Percentiles rank a stretch among this genome's conserved stretches.
Evolutionary conservation across 192 early-diverging fungal genomes (phyloP).

Genomic region (Entophlyctis luteolus): DNA sequence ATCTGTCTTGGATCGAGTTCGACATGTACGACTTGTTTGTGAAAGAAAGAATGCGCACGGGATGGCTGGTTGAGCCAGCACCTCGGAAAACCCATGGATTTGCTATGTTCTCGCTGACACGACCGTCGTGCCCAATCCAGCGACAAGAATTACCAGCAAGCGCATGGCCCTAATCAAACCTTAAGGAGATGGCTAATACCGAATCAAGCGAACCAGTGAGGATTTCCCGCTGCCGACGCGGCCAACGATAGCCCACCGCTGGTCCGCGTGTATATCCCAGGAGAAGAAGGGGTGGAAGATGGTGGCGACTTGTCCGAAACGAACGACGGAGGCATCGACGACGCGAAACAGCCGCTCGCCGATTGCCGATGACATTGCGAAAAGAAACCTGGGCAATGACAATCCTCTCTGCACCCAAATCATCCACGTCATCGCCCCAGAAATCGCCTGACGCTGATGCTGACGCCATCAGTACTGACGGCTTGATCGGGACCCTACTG

Average conservation of each 20-base stretch:
- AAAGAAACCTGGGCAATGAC: too few species aligned
- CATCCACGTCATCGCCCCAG: too few species aligned
- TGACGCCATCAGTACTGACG: too few species aligned
- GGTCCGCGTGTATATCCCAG: background rate
- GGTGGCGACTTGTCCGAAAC: background rate
- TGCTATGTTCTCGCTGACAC: constrained; percentile 22
- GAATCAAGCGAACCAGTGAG: constrained; percentile 33
- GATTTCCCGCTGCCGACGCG: constrained; percentile 45
- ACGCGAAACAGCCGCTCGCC: background rate
- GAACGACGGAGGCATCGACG: constrained; percentile 1
- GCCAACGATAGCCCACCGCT: constrained; percentile 26
- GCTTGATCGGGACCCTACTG: too few species aligned
- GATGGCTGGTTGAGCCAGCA: constrained; percentile 23
- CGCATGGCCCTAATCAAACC: background rate
- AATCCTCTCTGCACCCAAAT: too few species aligned
- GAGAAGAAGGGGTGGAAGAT: background rate
- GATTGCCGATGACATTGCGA: background rate
- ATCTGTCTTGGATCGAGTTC: constrained; percentile 50
- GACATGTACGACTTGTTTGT: constrained; percentile 22
- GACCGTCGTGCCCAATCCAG: constrained; percentile 8
- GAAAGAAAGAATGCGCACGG: constrained; percentile 27
- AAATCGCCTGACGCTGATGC: too few species aligned
- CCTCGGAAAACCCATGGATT: background rate
- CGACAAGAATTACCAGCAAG: constrained; percentile 25
- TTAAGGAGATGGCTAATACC: background rate